A percentile compares a stretch with the other conserved stretches of the same genome.
Conservation (phyloP, 192 early-diverging fungal species). For the Spizellomyces punctatus region DNA sequence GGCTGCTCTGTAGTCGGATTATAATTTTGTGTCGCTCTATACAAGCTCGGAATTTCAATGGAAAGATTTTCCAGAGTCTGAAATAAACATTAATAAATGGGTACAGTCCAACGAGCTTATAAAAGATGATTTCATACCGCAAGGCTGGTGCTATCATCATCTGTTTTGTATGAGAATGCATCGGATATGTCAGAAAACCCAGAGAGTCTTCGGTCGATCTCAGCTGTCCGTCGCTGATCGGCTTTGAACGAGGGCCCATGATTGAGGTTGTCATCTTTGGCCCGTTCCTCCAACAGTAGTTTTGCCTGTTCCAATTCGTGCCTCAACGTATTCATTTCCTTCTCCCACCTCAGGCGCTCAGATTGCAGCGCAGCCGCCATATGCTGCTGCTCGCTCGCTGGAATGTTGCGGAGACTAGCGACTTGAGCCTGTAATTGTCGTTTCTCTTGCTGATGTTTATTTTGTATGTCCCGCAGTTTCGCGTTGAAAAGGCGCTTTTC, state of each 20-base stretch:
- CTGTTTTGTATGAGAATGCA: background rate
- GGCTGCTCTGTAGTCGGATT: background rate
- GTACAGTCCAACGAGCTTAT: too few species aligned
- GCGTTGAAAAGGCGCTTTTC: constrained; percentile 15
- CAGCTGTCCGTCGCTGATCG: background rate
- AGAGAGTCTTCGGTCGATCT: background rate
- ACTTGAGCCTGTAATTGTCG: constrained; percentile 6
- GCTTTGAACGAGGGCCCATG: background rate
- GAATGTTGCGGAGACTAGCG: background rate
- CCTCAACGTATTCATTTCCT: background rate
- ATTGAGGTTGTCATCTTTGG: background rate
- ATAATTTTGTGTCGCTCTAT: background rate
- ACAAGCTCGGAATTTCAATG: constrained; percentile 14
- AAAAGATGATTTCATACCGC: background rate
- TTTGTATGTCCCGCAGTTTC: constrained; percentile 7
- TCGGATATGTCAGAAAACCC: constrained; percentile 16
- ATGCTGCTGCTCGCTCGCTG: background rate
- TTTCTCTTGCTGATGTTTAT: constrained; percentile 3
- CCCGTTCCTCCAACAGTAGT: background rate
- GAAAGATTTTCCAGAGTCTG: constrained; percentile 15
- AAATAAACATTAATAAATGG: background rate
- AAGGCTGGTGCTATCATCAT: constrained; percentile 3
- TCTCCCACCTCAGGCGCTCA: background rate
- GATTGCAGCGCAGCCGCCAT: background rate
- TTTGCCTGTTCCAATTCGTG: background rate